Conservation (phyloP, 345 rosid genomes). For the Gossypium ekmanianum region DNA sequence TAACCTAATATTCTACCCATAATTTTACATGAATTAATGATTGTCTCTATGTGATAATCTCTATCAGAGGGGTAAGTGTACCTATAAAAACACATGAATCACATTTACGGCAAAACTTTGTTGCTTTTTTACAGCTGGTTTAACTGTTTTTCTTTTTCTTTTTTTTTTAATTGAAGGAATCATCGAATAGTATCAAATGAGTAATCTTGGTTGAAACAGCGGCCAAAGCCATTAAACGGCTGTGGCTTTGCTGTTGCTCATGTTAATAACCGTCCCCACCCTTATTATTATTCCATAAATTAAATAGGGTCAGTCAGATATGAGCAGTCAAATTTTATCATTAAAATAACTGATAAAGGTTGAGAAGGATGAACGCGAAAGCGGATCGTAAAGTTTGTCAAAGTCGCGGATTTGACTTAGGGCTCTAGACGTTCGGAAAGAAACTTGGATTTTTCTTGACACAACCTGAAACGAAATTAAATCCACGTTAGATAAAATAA, state of each 20-base stretch:
- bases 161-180: neutral
- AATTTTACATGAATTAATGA: too few relatives aligned
- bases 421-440: too few relatives aligned
- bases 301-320: neutral
- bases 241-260: neutral
- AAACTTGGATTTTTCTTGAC: too few relatives aligned
- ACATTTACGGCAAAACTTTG: slow-evolving; percentile 5
- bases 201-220: neutral
- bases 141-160: neutral
- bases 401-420: too few relatives aligned
- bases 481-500: too few relatives aligned
- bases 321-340: neutral
- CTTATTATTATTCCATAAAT: neutral
- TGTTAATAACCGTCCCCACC: neutral
- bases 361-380: too few relatives aligned
- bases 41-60: neutral
- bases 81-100: slow-evolving; percentile 32
- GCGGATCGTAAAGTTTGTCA: too few relatives aligned
- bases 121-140: neutral
- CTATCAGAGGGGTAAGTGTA: neutral
- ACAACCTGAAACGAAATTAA: too few relatives aligned
- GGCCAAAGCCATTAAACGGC: neutral
- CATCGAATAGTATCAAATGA: neutral
- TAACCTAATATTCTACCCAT: too few relatives aligned
- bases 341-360: too few relatives aligned